Percentiles rank a stretch among this genome's conserved stretches.
These are phyloP conservation scores for Anaeromyces robustus DNA, from an alignment of 192 early-diverging fungal genomes.

Conservation along the genomic window DNA sequence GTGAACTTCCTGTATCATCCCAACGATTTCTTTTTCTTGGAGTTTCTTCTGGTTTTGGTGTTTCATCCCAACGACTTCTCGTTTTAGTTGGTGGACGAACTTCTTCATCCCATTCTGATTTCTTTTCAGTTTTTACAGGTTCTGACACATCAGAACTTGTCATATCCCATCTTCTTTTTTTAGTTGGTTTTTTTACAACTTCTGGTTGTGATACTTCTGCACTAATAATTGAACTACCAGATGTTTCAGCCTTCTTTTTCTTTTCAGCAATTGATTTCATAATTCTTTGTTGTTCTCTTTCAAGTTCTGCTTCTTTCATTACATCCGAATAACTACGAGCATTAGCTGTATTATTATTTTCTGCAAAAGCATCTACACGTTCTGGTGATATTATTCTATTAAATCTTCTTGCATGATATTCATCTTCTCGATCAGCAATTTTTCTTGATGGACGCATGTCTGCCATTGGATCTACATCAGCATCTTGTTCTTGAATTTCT, in stretches of 20 bases:
- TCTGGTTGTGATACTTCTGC: not conserved
- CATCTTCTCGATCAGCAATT: slow-evolving; percentile 72
- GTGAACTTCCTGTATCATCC: slow-evolving; percentile 48
- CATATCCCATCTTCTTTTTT: slow-evolving; percentile 15
- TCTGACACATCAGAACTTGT: slow-evolving; percentile 20
- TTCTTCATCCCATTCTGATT: slow-evolving; percentile 69
- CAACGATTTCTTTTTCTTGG: slow-evolving; percentile 51
- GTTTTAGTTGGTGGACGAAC: not conserved
- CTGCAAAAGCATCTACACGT: slow-evolving; percentile 58
- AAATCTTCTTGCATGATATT: slow-evolving; percentile 69
- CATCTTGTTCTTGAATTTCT: slow-evolving; percentile 13
- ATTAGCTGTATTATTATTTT: slow-evolving; percentile 18
- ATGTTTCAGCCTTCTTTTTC: slow-evolving; percentile 38
- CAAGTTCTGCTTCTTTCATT: slow-evolving; percentile 71
- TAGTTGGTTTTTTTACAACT: slow-evolving; percentile 4
- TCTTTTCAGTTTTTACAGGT: slow-evolving; percentile 22
- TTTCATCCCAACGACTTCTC: slow-evolving; percentile 50
- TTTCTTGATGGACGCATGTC: slow-evolving; percentile 37
- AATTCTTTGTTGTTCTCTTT: slow-evolving; percentile 63
- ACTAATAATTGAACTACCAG: not conserved
- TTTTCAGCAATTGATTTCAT: slow-evolving; percentile 54
- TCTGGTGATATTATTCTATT: slow-evolving; percentile 69
- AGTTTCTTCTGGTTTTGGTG: slow-evolving; percentile 43
- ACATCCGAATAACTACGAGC: slow-evolving; percentile 66
- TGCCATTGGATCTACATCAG: slow-evolving; percentile 20